A percentile compares a stretch with the other conserved stretches of the same genome.
Conservation (phyloP, 192 early-diverging fungal species). For the Hyaloraphidium curvatum region DNA sequence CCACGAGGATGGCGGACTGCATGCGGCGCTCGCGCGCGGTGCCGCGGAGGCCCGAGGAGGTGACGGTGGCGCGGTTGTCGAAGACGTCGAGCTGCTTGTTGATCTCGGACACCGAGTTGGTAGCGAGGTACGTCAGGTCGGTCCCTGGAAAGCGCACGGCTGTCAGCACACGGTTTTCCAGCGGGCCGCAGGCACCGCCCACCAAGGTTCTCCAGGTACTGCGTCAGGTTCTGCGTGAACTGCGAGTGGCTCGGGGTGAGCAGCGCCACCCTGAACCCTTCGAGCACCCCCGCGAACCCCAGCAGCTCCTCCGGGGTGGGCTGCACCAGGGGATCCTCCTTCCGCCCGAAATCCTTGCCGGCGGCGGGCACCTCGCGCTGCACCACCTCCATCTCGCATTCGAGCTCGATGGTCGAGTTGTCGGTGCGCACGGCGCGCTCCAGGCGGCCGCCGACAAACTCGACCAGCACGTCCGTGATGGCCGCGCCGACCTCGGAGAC, state of each 20-base stretch:
- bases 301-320: conserved; percentile 26
- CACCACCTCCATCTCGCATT: conserved; percentile 30
- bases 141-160: too few relatives aligned
- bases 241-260: conserved; percentile 25
- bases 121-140: too few relatives aligned
- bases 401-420: conserved; percentile 28
- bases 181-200: too few relatives aligned
- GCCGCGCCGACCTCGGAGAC: too few relatives aligned
- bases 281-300: conserved; percentile 17
- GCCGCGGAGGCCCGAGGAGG: too few relatives aligned
- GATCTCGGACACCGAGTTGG: conserved; percentile 28
- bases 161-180: too few relatives aligned
- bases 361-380: conserved; percentile 23
- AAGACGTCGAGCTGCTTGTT: conserved; percentile 15
- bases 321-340: conserved; percentile 19
- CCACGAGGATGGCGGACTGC: conserved; percentile 35
- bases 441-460: conserved; percentile 31
- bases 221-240: conserved; percentile 29
- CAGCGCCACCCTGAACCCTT: conserved; percentile 23
- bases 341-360: conserved; percentile 30
- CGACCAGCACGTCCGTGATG: conserved; percentile 29
- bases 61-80: too few relatives aligned
- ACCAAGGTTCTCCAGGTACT: too few relatives aligned
- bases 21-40: too few relatives aligned
- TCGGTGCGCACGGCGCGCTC: conserved; percentile 28